These are phyloP conservation scores for Fragosphaeria purpurea DNA, from an alignment of 2,329 filamentous ascomycete species.

Conservation along the genomic window DNA sequence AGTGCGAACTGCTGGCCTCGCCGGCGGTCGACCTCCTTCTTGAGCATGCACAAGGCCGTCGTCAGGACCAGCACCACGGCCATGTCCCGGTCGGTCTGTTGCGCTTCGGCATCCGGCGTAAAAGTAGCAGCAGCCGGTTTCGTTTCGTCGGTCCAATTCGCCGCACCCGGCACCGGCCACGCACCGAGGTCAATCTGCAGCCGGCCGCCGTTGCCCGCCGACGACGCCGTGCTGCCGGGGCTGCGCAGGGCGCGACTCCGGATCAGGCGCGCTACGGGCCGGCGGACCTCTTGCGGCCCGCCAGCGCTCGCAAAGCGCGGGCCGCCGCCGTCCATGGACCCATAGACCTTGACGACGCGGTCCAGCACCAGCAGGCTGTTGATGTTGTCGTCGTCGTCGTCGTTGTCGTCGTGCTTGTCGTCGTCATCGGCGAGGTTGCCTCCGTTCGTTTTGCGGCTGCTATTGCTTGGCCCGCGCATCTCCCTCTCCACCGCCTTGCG, in stretches of 20 bases:
- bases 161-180: slow-evolving; percentile 16
- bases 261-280: slow-evolving; percentile 32
- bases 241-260: slow-evolving; percentile 30
- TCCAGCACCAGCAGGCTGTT: slow-evolving; percentile 43
- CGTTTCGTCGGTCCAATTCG: not conserved
- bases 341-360: slow-evolving; percentile 21
- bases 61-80: slow-evolving; percentile 42
- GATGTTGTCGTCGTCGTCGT: slow-evolving; percentile 20
- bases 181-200: slow-evolving; percentile 29
- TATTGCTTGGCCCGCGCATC: not conserved
- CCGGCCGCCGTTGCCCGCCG: slow-evolving; percentile 41
- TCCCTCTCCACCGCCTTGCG: slow-evolving; percentile 23
- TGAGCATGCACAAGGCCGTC: slow-evolving; percentile 51
- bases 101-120: slow-evolving; percentile 5
- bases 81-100: slow-evolving; percentile 25
- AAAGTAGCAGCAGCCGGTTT: no score
- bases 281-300: slow-evolving; percentile 21
- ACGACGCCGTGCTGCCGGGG: slow-evolving; percentile 24
- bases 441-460: not conserved
- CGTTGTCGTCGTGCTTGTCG: not conserved
- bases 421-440: no score
- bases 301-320: slow-evolving; percentile 9
- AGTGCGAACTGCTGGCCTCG: slow-evolving; percentile 39
- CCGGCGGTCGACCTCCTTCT: slow-evolving; percentile 53
- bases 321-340: not conserved